Evolutionary conservation across 2,329 filamentous ascomycete genomes (phyloP), one percentile per base, ranked within the genome.

Genomic region (Stachybotrys chlorohalonatus): DNA sequence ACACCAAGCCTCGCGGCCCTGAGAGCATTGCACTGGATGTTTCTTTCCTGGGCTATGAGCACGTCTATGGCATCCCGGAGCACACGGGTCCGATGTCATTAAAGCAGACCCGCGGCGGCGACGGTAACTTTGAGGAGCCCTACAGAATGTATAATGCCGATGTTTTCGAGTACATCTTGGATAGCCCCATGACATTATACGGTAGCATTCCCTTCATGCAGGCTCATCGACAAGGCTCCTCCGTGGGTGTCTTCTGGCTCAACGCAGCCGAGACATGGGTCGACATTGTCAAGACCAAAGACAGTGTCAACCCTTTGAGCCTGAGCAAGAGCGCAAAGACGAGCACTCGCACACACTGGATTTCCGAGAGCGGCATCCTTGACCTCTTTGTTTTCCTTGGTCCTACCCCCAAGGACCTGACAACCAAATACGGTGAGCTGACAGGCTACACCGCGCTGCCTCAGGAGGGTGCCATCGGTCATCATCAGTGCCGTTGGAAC

Each of bases 401-500:
- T 0, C 92, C 93, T 1, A 90, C 85, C 5, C 89, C 94, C 5
- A 81, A 86, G 60, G 89, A 95, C 60, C 79, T 99, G 47, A 87
- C 86, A 59, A 87, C 86, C 63, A 84, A 82, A 32, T 99, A 96
- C 68, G 85, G 86, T 58, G 90, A 96, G 68, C 82, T 99, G 49
- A 99, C 94, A 8, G 94, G 94, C 31, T 93, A 86, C 65, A 94
- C 91, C 32, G 86, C 92, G 57, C 82, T 99, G 71, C 94, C 94
- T 1, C 91, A 96, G 65, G 87, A 94, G 59, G 96, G 96, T 64
- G 82, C 93, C 2, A 84, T 99, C 61, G 94, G 84, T 11, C 96
- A 97, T 71, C 94, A 99, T 67, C 94, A 99, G 70, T 97, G 94
- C 70, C 88, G 94, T 63, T 99, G 94, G 94, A 99, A 99, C 74